Evolutionary conservation across 2,329 filamentous ascomycete genomes (phyloP).

Genomic region (Fusarium poae): DNA sequence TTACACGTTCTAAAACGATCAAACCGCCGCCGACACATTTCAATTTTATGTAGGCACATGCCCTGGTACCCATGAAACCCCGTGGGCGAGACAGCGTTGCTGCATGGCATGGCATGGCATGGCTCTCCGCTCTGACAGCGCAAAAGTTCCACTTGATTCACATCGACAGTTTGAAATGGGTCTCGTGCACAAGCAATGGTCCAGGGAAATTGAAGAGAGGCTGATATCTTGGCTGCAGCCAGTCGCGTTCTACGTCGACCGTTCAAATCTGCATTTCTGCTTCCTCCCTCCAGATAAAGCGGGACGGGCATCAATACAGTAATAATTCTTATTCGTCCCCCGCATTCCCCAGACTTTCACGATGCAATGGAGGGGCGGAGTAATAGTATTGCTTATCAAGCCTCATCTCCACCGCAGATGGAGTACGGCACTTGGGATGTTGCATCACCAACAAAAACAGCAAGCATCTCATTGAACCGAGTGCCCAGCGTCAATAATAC

Average conservation of each 20-base stretch:
- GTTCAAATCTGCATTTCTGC: slow-evolving; percentile 15
- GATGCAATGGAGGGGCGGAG: slow-evolving; percentile 28
- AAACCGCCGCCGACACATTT: slow-evolving; percentile 21
- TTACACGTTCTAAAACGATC: slow-evolving; percentile 7
- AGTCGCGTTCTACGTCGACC: slow-evolving; percentile 29
- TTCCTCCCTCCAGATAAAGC: slow-evolving; percentile 3
- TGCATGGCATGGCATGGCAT: slow-evolving; percentile 17
- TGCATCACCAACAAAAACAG: slow-evolving; percentile 9
- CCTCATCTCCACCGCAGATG: slow-evolving; percentile 32
- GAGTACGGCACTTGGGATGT: not conserved
- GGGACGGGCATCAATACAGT: slow-evolving; percentile 19
- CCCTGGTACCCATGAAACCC: slow-evolving; percentile 18
- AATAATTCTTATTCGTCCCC: slow-evolving; percentile 29
- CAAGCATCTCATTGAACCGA: slow-evolving; percentile 16
- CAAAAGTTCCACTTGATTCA: slow-evolving; percentile 43
- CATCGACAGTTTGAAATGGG: slow-evolving; percentile 19
- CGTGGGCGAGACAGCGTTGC: slow-evolving; percentile 18
- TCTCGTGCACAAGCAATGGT: slow-evolving; percentile 33
- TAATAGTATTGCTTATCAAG: slow-evolving; percentile 7
- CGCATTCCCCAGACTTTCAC: slow-evolving; percentile 42
- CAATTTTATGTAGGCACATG: slow-evolving; percentile 6
- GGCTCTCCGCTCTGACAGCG: slow-evolving; percentile 34
- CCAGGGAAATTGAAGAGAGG: slow-evolving; percentile 10
- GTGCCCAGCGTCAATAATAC: slow-evolving; percentile 11
- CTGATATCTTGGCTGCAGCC: slow-evolving; percentile 26